These are phyloP conservation scores for Solanum stenotomum DNA, from an alignment of 257 asterid species.

Conservation along the genomic window DNA sequence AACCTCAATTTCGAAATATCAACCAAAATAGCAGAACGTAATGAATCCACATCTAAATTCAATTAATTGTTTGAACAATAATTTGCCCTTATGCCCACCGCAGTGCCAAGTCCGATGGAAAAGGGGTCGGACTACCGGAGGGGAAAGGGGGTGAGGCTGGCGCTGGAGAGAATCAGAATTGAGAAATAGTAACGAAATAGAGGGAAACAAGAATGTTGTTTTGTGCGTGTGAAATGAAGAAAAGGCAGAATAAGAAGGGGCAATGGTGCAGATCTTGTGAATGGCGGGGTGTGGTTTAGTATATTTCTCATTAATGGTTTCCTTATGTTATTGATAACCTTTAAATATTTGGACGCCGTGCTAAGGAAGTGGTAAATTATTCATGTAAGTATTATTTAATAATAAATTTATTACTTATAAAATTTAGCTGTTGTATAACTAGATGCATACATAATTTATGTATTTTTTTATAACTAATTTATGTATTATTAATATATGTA, in stretches of 20 bases:
- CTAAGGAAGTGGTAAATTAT: not conserved
- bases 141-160: not conserved
- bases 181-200: not conserved
- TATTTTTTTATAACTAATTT: no score
- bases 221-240: not conserved
- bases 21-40: not conserved
- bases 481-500: no score
- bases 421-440: no score
- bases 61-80: not conserved
- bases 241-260: not conserved
- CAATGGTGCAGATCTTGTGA: constrained; percentile 14
- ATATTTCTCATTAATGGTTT: not conserved
- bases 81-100: not conserved
- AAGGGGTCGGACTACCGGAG: not conserved
- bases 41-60: constrained; percentile 2
- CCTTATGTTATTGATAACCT: not conserved
- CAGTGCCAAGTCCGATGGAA: not conserved
- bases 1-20: not conserved
- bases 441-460: no score
- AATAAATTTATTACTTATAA: no score
- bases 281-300: not conserved
- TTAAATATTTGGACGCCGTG: no score
- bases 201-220: not conserved
- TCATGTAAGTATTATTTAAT: no score
- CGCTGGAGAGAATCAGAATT: not conserved